These are phyloP conservation scores for Phytophthora citrophthora DNA, from an alignment of 352 stramenopile genomes.

Conservation along the genomic window DNA sequence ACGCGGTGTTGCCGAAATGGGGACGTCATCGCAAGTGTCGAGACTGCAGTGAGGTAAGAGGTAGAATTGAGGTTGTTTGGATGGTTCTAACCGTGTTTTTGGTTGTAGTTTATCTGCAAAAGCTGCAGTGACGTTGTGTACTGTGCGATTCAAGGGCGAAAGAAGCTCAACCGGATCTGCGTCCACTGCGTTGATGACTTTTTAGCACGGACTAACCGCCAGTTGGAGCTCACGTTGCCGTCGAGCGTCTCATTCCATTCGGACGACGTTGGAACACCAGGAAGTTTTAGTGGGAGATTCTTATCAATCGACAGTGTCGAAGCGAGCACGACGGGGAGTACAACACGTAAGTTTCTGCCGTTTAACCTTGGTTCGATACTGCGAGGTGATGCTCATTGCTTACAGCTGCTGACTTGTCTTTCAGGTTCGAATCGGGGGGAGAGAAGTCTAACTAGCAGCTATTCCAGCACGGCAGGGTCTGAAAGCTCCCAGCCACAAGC, in stretches of 20 bases:
- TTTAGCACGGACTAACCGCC: constrained; percentile 29
- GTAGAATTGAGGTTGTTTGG: too few species aligned
- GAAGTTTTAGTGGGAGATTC: constrained; percentile 23
- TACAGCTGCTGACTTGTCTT: constrained; percentile 22
- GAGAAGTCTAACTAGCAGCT: constrained; percentile 33
- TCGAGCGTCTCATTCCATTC: constrained; percentile 36
- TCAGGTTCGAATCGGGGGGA: constrained; percentile 18
- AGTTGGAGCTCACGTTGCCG: constrained; percentile 33
- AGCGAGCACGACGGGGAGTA: constrained; percentile 9
- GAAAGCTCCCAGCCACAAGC: constrained; percentile 25
- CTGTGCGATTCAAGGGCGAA: constrained; percentile 61
- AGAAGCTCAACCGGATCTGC: constrained; percentile 77
- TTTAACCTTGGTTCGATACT: neutral
- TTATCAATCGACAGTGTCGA: constrained; percentile 11
- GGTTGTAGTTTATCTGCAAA: constrained; percentile 53
- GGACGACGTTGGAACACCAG: constrained; percentile 15
- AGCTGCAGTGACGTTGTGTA: constrained; percentile 69
- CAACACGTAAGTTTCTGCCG: constrained; percentile 11
- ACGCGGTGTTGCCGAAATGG: constrained; percentile 55
- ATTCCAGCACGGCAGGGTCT: constrained; percentile 34
- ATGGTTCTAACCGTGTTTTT: neutral
- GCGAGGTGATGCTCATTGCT: constrained; percentile 18
- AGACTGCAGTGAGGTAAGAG: constrained; percentile 63
- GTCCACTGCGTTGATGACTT: constrained; percentile 63
- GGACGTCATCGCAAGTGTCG: constrained; percentile 51